A percentile compares a stretch with the other conserved stretches of the same genome.
phyloP scores from a whole-genome alignment of 1,139 yeast species.

The Nakaseomyces glabratus region DNA sequence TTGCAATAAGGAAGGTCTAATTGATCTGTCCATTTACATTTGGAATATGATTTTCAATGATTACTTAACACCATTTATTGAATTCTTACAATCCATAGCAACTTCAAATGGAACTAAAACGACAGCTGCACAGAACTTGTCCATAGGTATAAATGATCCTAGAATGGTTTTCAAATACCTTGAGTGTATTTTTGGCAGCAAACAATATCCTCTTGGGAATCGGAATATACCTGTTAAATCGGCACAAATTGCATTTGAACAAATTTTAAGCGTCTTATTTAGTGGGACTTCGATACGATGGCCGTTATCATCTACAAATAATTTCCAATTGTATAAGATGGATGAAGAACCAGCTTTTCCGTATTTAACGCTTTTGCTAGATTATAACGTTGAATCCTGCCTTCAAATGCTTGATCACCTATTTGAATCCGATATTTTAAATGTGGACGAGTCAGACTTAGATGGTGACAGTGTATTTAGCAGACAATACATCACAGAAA shows the following conservation, averaged over 20 bases:
- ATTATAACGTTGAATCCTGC: constrained; percentile 16
- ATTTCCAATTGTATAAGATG: constrained; percentile 18
- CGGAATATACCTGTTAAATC: constrained; percentile 31
- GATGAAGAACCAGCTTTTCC: constrained; percentile 31
- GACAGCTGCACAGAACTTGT: constrained; percentile 11
- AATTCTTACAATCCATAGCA: constrained; percentile 24
- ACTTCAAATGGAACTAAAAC: too few relatives aligned
- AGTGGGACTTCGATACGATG: constrained; percentile 40
- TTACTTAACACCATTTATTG: constrained; percentile 56
- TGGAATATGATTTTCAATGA: constrained; percentile 62
- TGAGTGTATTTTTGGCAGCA: constrained; percentile 61
- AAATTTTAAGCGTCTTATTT: constrained; percentile 49
- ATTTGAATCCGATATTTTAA: constrained; percentile 28
- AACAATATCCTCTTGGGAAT: constrained; percentile 67
- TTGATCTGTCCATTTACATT: constrained; percentile 56
- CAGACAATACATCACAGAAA: constrained; percentile 29
- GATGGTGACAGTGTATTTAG: constrained; percentile 13
- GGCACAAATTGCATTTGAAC: constrained; percentile 36
- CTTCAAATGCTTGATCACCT: constrained; percentile 24
- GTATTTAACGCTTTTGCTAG: constrained; percentile 27
- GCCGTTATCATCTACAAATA: constrained; percentile 33
- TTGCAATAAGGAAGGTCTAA: constrained; percentile 45
- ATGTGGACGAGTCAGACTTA: constrained; percentile 15
- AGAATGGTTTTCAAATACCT: constrained; percentile 45
- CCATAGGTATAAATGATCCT: constrained; percentile 6